Evolutionary conservation across 805 yeast species (phyloP), one percentile per base, ranked within the genome.

Genomic region (Candida easanensis): DNA sequence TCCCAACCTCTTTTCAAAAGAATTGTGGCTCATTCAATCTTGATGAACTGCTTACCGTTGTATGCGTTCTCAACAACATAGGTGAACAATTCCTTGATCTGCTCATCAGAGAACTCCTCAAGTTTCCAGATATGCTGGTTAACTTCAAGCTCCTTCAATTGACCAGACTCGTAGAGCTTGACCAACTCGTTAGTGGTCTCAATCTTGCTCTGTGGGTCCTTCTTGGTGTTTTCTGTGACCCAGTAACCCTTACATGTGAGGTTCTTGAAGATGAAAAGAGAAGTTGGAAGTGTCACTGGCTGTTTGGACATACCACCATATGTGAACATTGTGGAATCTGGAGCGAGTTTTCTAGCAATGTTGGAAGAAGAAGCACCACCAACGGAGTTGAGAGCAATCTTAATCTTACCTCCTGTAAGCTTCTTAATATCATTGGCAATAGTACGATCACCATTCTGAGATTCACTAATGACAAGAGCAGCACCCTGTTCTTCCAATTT

Each of bases 271-370:
- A 93, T 90, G 60, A 87, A 87, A 46, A 87, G 68, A 0, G 95
- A 79, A 1, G 97, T 88, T 31, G 98, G 97, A 43, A 93, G 65
- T n/a, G 79, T 76, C 10, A 93, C 95, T 2, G 99, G 99, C 66
- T 88, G 90, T 72, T 83, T 81, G 3, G 97, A 88, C 99, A 93
- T 93, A 30, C 96, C 98, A 26, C 99, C 99, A 60, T 93, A 93
- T 1, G 98, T 88, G 53, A 89, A 78, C 71, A 93, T 69, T 37
- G 81, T 75, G 1, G 93, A 96, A 54, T 86, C 79, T 14, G 70
- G 66, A 30, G 79, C 80, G 43, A 93, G 73, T 62, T 89, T 91
- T 53, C 97, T 75, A 9, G 96, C 91, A 53, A 93, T 73, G 33
- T 83, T 83, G 0, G 95, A 73, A 17, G 88, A 78, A 28, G 88